A percentile compares a stretch with the other conserved stretches of the same genome.
These are phyloP conservation scores for Arthrinium puccinioides DNA, from an alignment of 2,329 filamentous ascomycete species.

Conservation along the genomic window DNA sequence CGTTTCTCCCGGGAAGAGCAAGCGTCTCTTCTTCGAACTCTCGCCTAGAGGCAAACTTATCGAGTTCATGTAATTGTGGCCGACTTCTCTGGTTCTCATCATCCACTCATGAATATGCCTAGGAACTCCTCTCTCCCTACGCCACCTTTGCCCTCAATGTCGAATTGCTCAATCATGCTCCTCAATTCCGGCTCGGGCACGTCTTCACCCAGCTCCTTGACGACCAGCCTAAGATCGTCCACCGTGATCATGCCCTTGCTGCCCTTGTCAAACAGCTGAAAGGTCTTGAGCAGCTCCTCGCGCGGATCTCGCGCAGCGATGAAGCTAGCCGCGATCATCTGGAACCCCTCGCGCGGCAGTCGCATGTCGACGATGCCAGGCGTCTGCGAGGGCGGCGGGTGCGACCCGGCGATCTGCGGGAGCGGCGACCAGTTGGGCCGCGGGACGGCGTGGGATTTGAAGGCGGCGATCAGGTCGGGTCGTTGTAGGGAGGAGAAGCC, in stretches of 20 bases:
- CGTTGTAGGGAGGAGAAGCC: conserved; percentile 82
- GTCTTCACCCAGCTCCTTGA: conserved; percentile 85
- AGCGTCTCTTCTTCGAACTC: no score
- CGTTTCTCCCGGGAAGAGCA: no score
- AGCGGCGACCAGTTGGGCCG: conserved; percentile 48
- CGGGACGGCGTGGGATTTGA: conserved; percentile 73
- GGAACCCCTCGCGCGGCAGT: conserved; percentile 65
- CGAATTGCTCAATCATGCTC: conserved; percentile 98
- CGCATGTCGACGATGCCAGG: conserved; percentile 60
- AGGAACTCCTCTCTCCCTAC: conserved; percentile 64
- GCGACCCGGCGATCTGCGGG: conserved; percentile 29
- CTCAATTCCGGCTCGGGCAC: conserved; percentile 86
- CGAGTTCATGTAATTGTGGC: no score
- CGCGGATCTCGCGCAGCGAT: conserved; percentile 78
- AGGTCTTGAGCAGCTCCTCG: conserved; percentile 87
- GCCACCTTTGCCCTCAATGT: conserved; percentile 84
- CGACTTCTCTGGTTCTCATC: conserved; percentile 1
- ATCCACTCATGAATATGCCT: conserved; percentile 39
- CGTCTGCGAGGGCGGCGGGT: conserved; percentile 41
- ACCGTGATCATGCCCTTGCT: conserved; percentile 87
- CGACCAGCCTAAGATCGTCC: conserved; percentile 79
- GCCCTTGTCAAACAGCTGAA: conserved; percentile 87
- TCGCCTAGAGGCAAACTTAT: no score
- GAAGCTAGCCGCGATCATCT: conserved; percentile 69
- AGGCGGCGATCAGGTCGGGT: conserved; percentile 70